Conservation (phyloP, 441 rosid species). For the Isatis lusitanica region DNA sequence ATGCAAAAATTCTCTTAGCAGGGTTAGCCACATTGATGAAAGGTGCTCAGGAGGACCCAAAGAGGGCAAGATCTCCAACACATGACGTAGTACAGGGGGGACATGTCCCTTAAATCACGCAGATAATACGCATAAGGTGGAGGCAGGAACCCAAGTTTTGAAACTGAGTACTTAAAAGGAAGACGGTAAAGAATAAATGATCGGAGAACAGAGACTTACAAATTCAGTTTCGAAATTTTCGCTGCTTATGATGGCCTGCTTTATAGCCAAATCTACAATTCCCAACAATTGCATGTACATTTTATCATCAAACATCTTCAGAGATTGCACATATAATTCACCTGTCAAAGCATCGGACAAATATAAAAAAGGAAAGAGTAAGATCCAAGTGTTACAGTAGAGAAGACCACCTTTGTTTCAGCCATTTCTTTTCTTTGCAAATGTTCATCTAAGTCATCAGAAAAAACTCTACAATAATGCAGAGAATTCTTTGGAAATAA, state of each 20-base stretch:
- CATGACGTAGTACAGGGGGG: slow-evolving; percentile 78
- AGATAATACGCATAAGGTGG: slow-evolving; percentile 14
- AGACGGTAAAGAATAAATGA: not conserved
- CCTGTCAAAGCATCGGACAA: slow-evolving; percentile 53
- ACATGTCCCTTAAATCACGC: slow-evolving; percentile 63
- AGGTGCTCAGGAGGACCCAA: slow-evolving; percentile 75
- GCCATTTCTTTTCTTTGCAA: not conserved
- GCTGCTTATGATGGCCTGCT: slow-evolving; percentile 53
- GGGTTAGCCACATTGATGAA: slow-evolving; percentile 84
- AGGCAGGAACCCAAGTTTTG: slow-evolving; percentile 13
- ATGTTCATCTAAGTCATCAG: not conserved
- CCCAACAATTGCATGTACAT: slow-evolving; percentile 81
- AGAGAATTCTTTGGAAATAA: not conserved
- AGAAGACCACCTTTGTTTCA: not conserved
- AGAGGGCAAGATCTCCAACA: slow-evolving; percentile 79
- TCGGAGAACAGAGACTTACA: slow-evolving; percentile 50
- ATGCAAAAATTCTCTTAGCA: slow-evolving; percentile 68
- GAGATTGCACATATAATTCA: slow-evolving; percentile 85
- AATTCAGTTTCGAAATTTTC: slow-evolving; percentile 78
- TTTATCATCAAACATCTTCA: slow-evolving; percentile 75
- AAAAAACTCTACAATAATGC: not conserved
- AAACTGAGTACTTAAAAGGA: slow-evolving; percentile 16
- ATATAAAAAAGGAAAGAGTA: slow-evolving; percentile 21
- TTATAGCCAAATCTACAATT: slow-evolving; percentile 67
- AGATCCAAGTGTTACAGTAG: slow-evolving; percentile 24